Base-by-base conservation (phyloP, 1,139 yeast species). In the Candida freyschussii region DNA sequence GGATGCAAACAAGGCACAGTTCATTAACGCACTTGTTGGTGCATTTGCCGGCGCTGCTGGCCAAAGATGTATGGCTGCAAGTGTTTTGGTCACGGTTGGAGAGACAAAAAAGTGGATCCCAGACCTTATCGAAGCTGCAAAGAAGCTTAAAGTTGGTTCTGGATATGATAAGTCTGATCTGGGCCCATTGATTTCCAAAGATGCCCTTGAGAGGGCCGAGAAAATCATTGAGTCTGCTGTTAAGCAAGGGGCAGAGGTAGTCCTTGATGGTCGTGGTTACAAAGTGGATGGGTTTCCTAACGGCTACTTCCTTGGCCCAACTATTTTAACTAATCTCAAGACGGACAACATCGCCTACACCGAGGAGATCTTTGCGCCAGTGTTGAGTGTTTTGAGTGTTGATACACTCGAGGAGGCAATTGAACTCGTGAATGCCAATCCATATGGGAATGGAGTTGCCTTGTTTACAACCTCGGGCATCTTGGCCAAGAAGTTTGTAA, bases 41-140 rank as follows among this genome's bases (percentile, higher is more conserved):
- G 87, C 91, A 27, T 85, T 86, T 15, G 81, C 82, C 51, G 91
- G 91, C 25, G 91, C 91, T 40, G 89, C 89, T 21, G 91, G 91
- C 39, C 89, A 80, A 63, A 72, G 91, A 57, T 80, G 91, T 60
- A 80, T 81, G 89, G 89, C 89, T 11, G 76, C 82, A 29, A 75
- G 83, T 12, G 86, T 78, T 5, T 66, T 80, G 43, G 85, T 80
- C 14, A 73, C 86, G n/a, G 87, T 81, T 17, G 89, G 89, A 15
- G 69, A 73, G 45, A 67, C 84, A 33, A 69, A 69, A 53, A 69
- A 70, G 41, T 80, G 89, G 89, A 61, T 80, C 33, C 48, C 58
- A 15, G 89, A 79, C 35, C 62, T 80, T 33, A 70, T 74, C 21
- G 67, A 60, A 29, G 78, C 75, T 34, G 85, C 89, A 13, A 62